Percentiles rank a stretch among this genome's conserved stretches.
phyloP scores from a whole-genome alignment of 2,329 filamentous ascomycete genomes.

The Ophiostoma fasciatum region DNA sequence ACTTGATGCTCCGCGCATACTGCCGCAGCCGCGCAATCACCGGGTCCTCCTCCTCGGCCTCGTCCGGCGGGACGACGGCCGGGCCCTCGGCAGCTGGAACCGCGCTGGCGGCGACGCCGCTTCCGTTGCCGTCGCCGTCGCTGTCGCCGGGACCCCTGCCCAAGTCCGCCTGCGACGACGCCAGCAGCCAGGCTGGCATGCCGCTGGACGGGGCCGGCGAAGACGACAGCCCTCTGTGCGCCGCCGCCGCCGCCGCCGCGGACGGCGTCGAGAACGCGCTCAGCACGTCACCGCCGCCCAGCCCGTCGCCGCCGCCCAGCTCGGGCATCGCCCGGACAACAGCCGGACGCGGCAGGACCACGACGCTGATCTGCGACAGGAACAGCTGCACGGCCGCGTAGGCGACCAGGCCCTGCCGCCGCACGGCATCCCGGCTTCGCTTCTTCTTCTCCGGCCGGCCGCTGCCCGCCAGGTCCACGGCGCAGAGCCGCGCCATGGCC shows the following conservation, averaged over 20 bases:
- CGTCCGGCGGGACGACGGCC: background rate
- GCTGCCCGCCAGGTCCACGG: background rate
- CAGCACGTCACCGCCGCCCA: background rate
- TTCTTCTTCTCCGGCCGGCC: background rate
- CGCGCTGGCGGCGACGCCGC: background rate
- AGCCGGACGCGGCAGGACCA: slow-evolving; percentile 6
- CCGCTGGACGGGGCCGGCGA: slow-evolving; percentile 2
- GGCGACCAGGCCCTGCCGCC: slow-evolving; percentile 6
- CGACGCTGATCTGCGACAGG: slow-evolving; percentile 12
- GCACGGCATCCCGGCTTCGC: background rate
- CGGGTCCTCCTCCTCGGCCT: slow-evolving; percentile 13
- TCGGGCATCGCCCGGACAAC: too few relatives aligned
- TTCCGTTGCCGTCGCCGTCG: background rate
- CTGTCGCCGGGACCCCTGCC: background rate
- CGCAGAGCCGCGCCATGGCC: slow-evolving; percentile 7
- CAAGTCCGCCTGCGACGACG: slow-evolving; percentile 6
- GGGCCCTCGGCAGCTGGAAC: too few relatives aligned
- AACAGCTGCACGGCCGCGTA: slow-evolving; percentile 8
- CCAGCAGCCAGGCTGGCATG: slow-evolving; percentile 3
- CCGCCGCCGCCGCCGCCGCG: background rate
- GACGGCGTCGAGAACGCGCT: background rate
- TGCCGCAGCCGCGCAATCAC: slow-evolving; percentile 20
- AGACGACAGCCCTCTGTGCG: slow-evolving; percentile 3
- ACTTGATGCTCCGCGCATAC: slow-evolving; percentile 18
- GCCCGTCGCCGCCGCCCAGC: too few relatives aligned